These are phyloP conservation scores for Meyerozyma smithsonii DNA, from an alignment of 1,139 yeast genomes.

Conservation along the genomic window DNA sequence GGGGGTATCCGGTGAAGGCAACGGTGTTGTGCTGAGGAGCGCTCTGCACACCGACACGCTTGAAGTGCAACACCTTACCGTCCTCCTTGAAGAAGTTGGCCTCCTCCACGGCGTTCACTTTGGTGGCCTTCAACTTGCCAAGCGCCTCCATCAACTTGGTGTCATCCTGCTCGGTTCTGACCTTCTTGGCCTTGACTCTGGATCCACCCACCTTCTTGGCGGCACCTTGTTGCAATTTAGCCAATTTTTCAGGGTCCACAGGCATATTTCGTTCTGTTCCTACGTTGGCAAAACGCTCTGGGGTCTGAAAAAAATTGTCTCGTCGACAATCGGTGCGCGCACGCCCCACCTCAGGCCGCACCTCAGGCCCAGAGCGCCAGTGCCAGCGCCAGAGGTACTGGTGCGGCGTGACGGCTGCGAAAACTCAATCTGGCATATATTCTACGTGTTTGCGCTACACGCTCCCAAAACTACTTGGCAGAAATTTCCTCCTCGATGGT, in stretches of 20 bases:
- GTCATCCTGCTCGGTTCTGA: slow-evolving; percentile 73
- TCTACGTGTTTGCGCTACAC: no score
- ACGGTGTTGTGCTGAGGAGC: slow-evolving; percentile 88
- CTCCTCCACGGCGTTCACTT: slow-evolving; percentile 87
- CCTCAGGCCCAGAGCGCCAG: no score
- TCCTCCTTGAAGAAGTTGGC: slow-evolving; percentile 97
- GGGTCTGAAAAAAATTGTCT: slow-evolving; percentile 1
- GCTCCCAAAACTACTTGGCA: no score
- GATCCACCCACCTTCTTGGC: slow-evolving; percentile 84
- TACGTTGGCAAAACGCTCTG: neutral
- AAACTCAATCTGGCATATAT: no score
- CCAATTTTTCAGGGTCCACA: slow-evolving; percentile 83
- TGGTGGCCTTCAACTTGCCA: slow-evolving; percentile 85
- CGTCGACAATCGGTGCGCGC: slow-evolving; percentile 3
- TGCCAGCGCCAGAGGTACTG: no score
- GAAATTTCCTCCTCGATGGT: slow-evolving; percentile 16
- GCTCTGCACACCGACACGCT: slow-evolving; percentile 92
- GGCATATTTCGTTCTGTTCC: slow-evolving; percentile 46
- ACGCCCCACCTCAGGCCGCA: no score
- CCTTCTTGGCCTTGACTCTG: slow-evolving; percentile 80
- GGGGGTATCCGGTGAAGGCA: slow-evolving; percentile 93
- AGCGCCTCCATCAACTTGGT: slow-evolving; percentile 86
- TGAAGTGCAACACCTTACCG: slow-evolving; percentile 93
- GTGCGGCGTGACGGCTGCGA: neutral
- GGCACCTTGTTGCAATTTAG: slow-evolving; percentile 71